Evolutionary conservation across 2,329 filamentous ascomycete species (phyloP).

Genomic region (Microthyrium microscopicum): DNA sequence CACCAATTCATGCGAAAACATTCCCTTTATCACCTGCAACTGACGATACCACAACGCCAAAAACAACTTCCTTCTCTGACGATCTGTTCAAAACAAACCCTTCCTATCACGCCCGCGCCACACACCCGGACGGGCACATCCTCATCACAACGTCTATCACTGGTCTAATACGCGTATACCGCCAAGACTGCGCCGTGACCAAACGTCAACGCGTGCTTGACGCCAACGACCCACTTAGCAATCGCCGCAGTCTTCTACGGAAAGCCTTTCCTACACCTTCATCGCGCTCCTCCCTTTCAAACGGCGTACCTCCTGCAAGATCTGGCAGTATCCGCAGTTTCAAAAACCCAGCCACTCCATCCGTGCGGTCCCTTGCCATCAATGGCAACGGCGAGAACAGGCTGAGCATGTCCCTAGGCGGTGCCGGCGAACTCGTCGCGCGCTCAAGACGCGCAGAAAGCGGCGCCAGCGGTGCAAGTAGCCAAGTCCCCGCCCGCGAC

Average conservation of each 20-base stretch:
- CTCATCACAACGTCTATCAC: slow-evolving; percentile 80
- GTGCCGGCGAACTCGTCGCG: too few relatives aligned
- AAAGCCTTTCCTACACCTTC: too few relatives aligned
- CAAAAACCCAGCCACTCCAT: too few relatives aligned
- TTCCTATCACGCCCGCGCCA: slow-evolving; percentile 57
- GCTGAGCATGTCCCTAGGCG: too few relatives aligned
- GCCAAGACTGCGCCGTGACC: slow-evolving; percentile 65
- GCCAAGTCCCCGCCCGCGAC: slow-evolving; percentile 34
- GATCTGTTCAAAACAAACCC: slow-evolving; percentile 56
- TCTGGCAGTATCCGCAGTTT: too few relatives aligned
- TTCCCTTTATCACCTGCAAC: slow-evolving; percentile 10
- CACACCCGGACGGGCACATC: slow-evolving; percentile 71
- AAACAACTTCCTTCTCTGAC: too few relatives aligned
- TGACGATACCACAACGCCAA: slow-evolving; percentile 13
- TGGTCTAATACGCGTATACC: slow-evolving; percentile 83
- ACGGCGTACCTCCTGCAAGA: slow-evolving; percentile 22
- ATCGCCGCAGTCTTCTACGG: too few relatives aligned
- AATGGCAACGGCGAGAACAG: too few relatives aligned
- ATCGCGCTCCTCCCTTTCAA: too few relatives aligned
- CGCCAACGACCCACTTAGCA: too few relatives aligned
- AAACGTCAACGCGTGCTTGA: slow-evolving; percentile 4
- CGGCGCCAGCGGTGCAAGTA: slow-evolving; percentile 27
- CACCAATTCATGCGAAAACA: slow-evolving; percentile 6
- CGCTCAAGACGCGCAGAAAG: too few relatives aligned
- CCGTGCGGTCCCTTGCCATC: too few relatives aligned